Percentiles rank a stretch among this genome's conserved stretches.
phyloP scores from a whole-genome alignment of 805 yeast genomes.

The Candida krabiensis region DNA sequence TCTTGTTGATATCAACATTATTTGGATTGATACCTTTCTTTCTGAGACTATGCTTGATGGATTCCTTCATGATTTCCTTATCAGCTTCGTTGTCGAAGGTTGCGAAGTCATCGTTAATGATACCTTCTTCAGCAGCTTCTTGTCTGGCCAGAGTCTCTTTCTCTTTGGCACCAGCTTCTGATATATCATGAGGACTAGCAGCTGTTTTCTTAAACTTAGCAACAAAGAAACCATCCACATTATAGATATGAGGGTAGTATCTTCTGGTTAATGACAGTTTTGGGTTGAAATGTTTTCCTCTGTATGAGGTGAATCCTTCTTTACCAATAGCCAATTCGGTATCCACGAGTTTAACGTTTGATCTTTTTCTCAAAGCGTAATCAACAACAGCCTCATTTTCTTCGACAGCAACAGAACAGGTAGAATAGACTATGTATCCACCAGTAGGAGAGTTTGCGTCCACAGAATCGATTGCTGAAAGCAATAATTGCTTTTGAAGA shows the following conservation, averaged over 20 bases:
- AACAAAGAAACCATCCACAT: slow-evolving; percentile 97
- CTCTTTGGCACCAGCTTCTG: slow-evolving; percentile 86
- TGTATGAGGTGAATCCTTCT: slow-evolving; percentile 88
- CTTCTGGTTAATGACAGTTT: slow-evolving; percentile 81
- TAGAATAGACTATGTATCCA: slow-evolving; percentile 92
- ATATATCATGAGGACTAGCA: slow-evolving; percentile 78
- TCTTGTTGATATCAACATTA: slow-evolving; percentile 31
- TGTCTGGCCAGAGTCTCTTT: slow-evolving; percentile 80
- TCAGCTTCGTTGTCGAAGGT: slow-evolving; percentile 77
- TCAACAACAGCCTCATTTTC: slow-evolving; percentile 99
- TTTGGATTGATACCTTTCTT: slow-evolving; percentile 75
- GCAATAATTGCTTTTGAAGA: slow-evolving; percentile 86
- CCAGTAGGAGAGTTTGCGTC: slow-evolving; percentile 92
- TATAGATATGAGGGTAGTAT: slow-evolving; percentile 97
- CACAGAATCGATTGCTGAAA: slow-evolving; percentile 96
- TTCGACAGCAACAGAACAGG: slow-evolving; percentile 97
- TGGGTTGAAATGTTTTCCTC: slow-evolving; percentile 89
- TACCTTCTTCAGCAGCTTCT: slow-evolving; percentile 74
- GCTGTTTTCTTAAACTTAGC: slow-evolving; percentile 94
- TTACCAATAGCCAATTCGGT: slow-evolving; percentile 92
- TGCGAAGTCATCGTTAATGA: slow-evolving; percentile 85
- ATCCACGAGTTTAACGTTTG: slow-evolving; percentile 92
- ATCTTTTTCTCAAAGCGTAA: slow-evolving; percentile 93
- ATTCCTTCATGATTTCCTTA: slow-evolving; percentile 64
- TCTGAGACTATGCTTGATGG: slow-evolving; percentile 63